Evolutionary conservation across 139 green algal species (phyloP), one percentile per base, ranked within the genome.

Genomic region (Coccomyxa sp.): DNA sequence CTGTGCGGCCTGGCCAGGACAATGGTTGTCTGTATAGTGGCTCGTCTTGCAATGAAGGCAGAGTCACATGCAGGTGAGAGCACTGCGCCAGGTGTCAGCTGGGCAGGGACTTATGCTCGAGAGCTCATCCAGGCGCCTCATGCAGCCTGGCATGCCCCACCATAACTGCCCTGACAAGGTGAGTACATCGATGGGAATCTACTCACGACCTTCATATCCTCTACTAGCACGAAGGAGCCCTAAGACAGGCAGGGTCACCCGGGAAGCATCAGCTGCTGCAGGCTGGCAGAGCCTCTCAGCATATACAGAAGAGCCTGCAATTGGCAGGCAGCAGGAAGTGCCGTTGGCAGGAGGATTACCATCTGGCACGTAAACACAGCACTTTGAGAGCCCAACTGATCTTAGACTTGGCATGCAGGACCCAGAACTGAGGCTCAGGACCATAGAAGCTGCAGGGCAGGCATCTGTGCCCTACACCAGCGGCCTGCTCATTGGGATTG

Each of bases 91-190:
- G 77, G 72, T 96, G 27, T 40, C 58, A 27, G n/a, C 75, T 96
- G 96, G 39, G 31, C 86, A 96, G 79, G 94, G 94, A 2, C 80
- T 98, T 12, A 98, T 98, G 94, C 87, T 98, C 36, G 94, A 98
- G 79, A 83, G 79, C 70, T 80, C 74, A 2, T 82, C 86, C 0
- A 24, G 55, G 0, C 39, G 68, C 9, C 83, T 95, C 31, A 36
- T 88, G 33, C 39, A 74, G 38, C 85, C 92, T 6, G 90, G 92
- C 0, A 88, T 76, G 0, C 68, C 94, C 6, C 94, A 98, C 82
- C 38, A 91, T 55, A 75, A 79, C 64, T 98, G 94, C 79, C 92
- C 92, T 6, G 91, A 96, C 81, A 98, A 98, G 86, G 85, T 50
- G n/a, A n/a, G n/a, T n/a, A n/a, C n/a, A n/a, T n/a, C n/a, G n/a